Conservation (phyloP, 2,329 filamentous ascomycete species). For the Neocucurbitaria cava region DNA sequence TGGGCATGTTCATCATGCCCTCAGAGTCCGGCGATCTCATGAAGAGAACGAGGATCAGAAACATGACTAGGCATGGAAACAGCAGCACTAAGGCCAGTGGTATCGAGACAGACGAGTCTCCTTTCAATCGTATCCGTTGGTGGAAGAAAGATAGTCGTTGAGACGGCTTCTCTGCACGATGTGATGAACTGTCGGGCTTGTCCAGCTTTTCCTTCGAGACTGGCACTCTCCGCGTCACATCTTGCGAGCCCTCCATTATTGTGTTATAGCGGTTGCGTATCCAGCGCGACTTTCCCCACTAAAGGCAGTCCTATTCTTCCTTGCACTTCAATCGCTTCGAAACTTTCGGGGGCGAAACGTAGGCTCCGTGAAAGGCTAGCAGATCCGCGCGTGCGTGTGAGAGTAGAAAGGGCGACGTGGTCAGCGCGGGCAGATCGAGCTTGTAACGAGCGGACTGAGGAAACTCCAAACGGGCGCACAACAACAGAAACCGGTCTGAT, state of each 20-base stretch:
- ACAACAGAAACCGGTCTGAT: slow-evolving; percentile 9
- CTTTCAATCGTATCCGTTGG: slow-evolving; percentile 84
- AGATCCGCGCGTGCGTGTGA: slow-evolving; percentile 1
- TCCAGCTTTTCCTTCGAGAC: slow-evolving; percentile 51
- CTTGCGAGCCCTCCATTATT: slow-evolving; percentile 28
- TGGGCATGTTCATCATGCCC: slow-evolving; percentile 83
- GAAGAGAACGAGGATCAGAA: slow-evolving; percentile 89
- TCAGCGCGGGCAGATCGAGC: slow-evolving; percentile 18
- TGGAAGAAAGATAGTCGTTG: slow-evolving; percentile 79
- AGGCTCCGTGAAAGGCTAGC: slow-evolving; percentile 2
- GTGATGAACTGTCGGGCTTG: slow-evolving; percentile 53
- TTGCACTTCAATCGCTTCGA: slow-evolving; percentile 17
- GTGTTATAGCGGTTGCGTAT: slow-evolving; percentile 11
- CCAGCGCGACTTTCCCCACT: slow-evolving; percentile 15
- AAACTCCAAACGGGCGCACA: slow-evolving; percentile 15
- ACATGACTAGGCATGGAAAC: slow-evolving; percentile 89
- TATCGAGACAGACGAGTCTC: slow-evolving; percentile 91
- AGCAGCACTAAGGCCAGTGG: slow-evolving; percentile 90
- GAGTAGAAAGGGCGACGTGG: slow-evolving; percentile 22
- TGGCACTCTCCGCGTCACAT: slow-evolving; percentile 55
- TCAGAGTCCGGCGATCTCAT: slow-evolving; percentile 85
- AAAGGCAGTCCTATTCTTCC: slow-evolving; percentile 21
- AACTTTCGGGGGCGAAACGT: slow-evolving; percentile 2
- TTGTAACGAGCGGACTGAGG: slow-evolving; percentile 32
- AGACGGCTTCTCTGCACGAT: slow-evolving; percentile 51